Evolutionary conservation across 202 grass and related monocot species (phyloP), one percentile per base, ranked within the genome.

Genomic region (Brachypodium distachyon): DNA sequence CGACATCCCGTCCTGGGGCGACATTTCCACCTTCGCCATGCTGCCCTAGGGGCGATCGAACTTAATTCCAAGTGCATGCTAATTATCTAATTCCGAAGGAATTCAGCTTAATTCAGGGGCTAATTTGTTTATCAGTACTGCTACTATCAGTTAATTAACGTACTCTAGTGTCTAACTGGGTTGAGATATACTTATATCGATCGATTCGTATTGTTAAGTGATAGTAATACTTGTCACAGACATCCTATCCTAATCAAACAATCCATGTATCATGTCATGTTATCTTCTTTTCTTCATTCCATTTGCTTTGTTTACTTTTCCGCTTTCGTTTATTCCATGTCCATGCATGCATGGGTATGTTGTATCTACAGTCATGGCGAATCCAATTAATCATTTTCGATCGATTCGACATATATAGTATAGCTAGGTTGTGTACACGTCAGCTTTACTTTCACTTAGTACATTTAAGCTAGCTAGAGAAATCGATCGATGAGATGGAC

Each of bases 1-100:
- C 67, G 38, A 31, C 32, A 81, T 85, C 41, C 78, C 91, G n/a
- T 64, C 68, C 38, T 97, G 95, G 95, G 88, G 80, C 9, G 95
- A 97, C 81, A 94, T 92, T 77, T 88, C 83, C 8, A 73, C 88
- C 62, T 97, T 92, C 80, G 78, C 87, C 10, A 85, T 86, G 73
- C 85, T 94, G 67, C 94, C 86, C 0, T 97, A 80, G 67, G 23
- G 13, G 58, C 27, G n/a, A n/a, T 74, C 34, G 13, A 49, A 50
- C 52, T 74, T n/a, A n/a, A n/a, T n/a, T 51, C 43, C 70, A 59
- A 84, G 25, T 12, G 64, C 86, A n/a, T n/a, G n/a, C n/a, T n/a
- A n/a, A n/a, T n/a, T n/a, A n/a, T n/a, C n/a, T 84, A 47, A 81
- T 84, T 84, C 86, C 85, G 43, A 87, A 86, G 77, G 77, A 86